Evolutionary conservation across 2,329 filamentous ascomycete genomes (phyloP).

Genomic region (Fusarium sp.): DNA sequence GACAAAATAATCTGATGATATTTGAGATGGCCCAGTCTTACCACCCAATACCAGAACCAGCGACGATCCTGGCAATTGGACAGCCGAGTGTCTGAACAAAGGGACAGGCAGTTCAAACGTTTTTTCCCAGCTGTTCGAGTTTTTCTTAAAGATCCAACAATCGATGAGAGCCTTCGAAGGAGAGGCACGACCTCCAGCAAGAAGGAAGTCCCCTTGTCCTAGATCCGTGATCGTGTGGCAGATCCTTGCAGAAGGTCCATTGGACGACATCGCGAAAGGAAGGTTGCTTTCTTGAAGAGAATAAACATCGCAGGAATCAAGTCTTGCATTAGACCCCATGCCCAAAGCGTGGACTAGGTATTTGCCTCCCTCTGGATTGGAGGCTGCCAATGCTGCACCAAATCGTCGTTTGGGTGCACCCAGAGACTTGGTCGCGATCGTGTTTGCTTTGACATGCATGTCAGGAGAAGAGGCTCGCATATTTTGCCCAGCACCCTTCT

Average conservation of each 20-base stretch:
- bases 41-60: conserved; percentile 71
- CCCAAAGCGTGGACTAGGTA: conserved; percentile 60
- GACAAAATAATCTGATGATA: conserved; percentile 65
- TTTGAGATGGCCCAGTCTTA: conserved; percentile 60
- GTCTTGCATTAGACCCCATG: conserved; percentile 57
- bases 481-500: not conserved
- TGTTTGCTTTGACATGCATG: conserved; percentile 11
- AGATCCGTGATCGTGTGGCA: conserved; percentile 82
- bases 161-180: conserved; percentile 75
- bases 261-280: conserved; percentile 44
- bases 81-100: conserved; percentile 79
- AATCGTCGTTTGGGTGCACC: conserved; percentile 64
- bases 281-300: conserved; percentile 28
- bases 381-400: conserved; percentile 62
- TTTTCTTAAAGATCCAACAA: conserved; percentile 77
- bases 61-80: conserved; percentile 60
- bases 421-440: conserved; percentile 17
- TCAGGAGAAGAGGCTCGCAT: not conserved
- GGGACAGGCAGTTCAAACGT: conserved; percentile 74
- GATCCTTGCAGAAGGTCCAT: conserved; percentile 62
- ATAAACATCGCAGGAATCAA: conserved; percentile 65
- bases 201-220: conserved; percentile 66
- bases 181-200: conserved; percentile 83
- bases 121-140: conserved; percentile 67
- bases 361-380: conserved; percentile 54